A percentile compares a stretch with the other conserved stretches of the same genome.
These are phyloP conservation scores for Amaranthus palmeri DNA, from an alignment of 148 eudicot genomes.

Conservation along the genomic window DNA sequence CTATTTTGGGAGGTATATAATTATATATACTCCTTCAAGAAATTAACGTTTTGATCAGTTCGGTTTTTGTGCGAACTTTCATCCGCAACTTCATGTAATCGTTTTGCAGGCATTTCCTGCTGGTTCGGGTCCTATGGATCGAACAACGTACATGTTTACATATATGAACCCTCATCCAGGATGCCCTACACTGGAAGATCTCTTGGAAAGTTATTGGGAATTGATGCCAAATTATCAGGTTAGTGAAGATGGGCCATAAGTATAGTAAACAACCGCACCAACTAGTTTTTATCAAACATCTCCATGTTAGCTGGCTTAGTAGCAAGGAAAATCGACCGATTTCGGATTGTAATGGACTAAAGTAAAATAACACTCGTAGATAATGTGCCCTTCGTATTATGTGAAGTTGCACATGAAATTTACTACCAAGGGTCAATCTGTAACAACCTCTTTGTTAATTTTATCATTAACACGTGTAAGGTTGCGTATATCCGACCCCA, in stretches of 20 bases:
- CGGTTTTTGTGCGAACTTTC: neutral
- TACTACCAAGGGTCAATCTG: too few species aligned
- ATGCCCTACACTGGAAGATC: slow-evolving; percentile 76
- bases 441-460: too few species aligned
- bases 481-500: too few species aligned
- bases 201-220: slow-evolving; percentile 91
- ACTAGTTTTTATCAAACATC: neutral
- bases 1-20: slow-evolving; percentile 95
- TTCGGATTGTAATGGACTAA: too few species aligned
- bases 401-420: too few species aligned
- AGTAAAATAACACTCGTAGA: too few species aligned
- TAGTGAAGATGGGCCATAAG: slow-evolving; percentile 10
- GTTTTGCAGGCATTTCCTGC: slow-evolving; percentile 89
- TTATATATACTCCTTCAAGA: slow-evolving; percentile 22
- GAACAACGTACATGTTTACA: slow-evolving; percentile 95
- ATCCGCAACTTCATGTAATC: slow-evolving; percentile 8
- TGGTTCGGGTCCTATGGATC: slow-evolving; percentile 86
- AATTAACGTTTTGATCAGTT: neutral
- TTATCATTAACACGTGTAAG: too few species aligned
- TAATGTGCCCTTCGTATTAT: too few species aligned
- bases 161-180: slow-evolving; percentile 88
- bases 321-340: too few species aligned
- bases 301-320: too few species aligned
- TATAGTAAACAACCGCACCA: neutral
- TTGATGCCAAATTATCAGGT: slow-evolving; percentile 97